Evolutionary conservation across 1,284 basidiomycete species (phyloP).

Genomic region (Melanopsichium pennsylvanicum): DNA sequence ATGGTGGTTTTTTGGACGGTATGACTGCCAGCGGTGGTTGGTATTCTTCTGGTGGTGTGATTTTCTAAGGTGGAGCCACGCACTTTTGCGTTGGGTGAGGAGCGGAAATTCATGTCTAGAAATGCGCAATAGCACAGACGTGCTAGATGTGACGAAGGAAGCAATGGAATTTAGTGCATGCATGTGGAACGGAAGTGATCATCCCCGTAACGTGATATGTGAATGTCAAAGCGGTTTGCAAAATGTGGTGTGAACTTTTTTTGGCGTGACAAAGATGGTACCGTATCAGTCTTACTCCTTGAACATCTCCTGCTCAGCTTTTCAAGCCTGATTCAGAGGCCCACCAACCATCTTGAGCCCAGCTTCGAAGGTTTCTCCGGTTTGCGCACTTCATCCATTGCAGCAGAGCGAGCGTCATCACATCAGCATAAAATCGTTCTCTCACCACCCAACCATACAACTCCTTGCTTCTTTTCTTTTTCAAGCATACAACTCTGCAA

Average conservation of each 20-base stretch:
- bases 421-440: slow-evolving; percentile 21
- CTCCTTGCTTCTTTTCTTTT: slow-evolving; percentile 1
- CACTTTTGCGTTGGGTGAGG: too few relatives aligned
- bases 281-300: neutral
- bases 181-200: too few relatives aligned
- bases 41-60: too few relatives aligned
- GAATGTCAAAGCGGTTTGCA: too few relatives aligned
- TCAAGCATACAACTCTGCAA: slow-evolving; percentile 22
- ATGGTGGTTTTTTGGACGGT: slow-evolving; percentile 23
- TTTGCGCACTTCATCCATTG: slow-evolving; percentile 38
- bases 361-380: slow-evolving; percentile 1
- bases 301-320: slow-evolving; percentile 9
- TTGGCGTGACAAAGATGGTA: too few relatives aligned
- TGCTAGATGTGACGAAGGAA: too few relatives aligned
- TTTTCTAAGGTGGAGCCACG: too few relatives aligned
- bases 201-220: too few relatives aligned
- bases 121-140: too few relatives aligned
- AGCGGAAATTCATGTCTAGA: too few relatives aligned
- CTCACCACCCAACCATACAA: slow-evolving; percentile 20
- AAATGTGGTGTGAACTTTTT: too few relatives aligned
- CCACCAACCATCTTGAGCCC: slow-evolving; percentile 16
- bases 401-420: slow-evolving; percentile 17
- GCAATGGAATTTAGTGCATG: too few relatives aligned
- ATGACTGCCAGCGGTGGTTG: slow-evolving; percentile 10
- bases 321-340: slow-evolving; percentile 12